Evolutionary conservation across 306 rosid species (phyloP).

Genomic region (Cicer yamashitae): DNA sequence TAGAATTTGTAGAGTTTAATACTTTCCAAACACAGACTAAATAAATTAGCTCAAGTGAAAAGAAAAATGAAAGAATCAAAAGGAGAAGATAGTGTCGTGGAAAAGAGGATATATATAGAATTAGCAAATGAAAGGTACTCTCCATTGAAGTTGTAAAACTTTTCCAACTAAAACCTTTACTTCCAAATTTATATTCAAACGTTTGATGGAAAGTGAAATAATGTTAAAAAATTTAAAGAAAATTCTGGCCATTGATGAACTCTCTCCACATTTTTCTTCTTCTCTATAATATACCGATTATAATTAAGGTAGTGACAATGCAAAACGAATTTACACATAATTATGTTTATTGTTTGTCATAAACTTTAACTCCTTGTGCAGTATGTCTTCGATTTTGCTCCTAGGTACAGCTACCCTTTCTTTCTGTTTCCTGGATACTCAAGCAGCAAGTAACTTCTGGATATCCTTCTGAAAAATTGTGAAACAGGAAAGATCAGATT

Average conservation of each 20-base stretch:
- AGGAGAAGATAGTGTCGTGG: not conserved
- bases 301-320: slow-evolving; percentile 2
- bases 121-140: not conserved
- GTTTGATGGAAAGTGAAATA: slow-evolving; percentile 8
- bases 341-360: slow-evolving; percentile 23
- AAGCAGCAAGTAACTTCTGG: slow-evolving; percentile 81
- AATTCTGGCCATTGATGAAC: not conserved
- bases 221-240: not conserved
- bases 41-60: not conserved
- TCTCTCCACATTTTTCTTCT: slow-evolving; percentile 16
- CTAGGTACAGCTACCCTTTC: slow-evolving; percentile 15
- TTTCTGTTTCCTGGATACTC: slow-evolving; percentile 38
- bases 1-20: too few species aligned
- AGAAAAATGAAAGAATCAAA: not conserved
- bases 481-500: slow-evolving; percentile 28
- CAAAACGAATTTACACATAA: slow-evolving; percentile 37
- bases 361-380: not conserved
- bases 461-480: slow-evolving; percentile 76
- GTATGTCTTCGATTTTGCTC: slow-evolving; percentile 2
- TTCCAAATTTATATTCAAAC: not conserved
- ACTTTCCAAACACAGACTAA: not conserved
- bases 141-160: not conserved
- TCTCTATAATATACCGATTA: not conserved
- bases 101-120: too few species aligned
- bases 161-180: not conserved